Base-by-base conservation (phyloP, 2,329 filamentous ascomycete species). In the Colletotrichum acutatum region DNA sequence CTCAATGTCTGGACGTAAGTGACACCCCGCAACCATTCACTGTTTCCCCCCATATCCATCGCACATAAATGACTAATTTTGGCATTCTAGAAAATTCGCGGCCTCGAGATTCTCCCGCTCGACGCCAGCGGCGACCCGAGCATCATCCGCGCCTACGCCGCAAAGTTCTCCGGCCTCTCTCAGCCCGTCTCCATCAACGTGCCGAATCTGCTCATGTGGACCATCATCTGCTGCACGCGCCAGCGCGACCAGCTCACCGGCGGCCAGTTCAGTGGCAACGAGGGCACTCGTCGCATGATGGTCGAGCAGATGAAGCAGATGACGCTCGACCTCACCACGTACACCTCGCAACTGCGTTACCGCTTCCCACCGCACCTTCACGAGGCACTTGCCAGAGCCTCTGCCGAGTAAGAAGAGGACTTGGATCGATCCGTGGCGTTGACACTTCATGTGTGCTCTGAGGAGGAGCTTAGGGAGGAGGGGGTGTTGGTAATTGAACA, bases 161-260 rank as follows among this genome's bases (percentile, higher is more conserved):
- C 94, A 78, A 92, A 92, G 74, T 98, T 99, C 84, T 90, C 94
- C 19, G 87, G 89, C 1, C 89, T 97, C 53, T 90, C 95, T 4
- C 91, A 94, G 76, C 90, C 95, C 8, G 93, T 99, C 53, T 93
- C 95, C 3, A 92, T 94, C 80, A 97, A 97, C 79, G 92, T 98
- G 77, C 96, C 96, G 22, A 95, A 96, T 82, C 87, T 98, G 74
- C 89, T 99, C 75, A 93, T 98, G 85, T 98, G 97, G 97, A 95
- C 95, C 62, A 94, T 99, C 76, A 89, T 93, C 54, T 95, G 94
- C 84, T 97, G 95, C 83, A 92, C 93, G 62, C 90, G 91, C 69
- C 93, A 98, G 83, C 90, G 94, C 74, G 92, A 93, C 77, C 86
- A 91, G 74, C 87, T 97, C 59, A 88, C 89, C 68, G 89, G 87